Conservation (phyloP, 768 basidiomycete species). For the Trametes coccinea region DNA sequence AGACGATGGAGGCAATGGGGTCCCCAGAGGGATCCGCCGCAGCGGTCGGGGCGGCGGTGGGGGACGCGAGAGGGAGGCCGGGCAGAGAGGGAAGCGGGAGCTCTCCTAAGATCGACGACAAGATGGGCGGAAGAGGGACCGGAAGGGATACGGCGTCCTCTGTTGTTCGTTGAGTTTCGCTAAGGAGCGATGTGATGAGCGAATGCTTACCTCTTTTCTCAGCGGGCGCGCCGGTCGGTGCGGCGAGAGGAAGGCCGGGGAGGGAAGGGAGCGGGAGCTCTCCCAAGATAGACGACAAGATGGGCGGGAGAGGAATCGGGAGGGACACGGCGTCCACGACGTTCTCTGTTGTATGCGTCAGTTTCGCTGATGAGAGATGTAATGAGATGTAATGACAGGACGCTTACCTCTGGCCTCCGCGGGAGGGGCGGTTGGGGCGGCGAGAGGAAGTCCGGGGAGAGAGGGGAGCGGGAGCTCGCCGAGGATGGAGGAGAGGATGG, state of each 20-base stretch:
- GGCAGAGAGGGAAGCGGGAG: background rate
- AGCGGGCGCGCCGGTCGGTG: background rate
- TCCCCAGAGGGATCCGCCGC: background rate
- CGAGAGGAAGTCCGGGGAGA: background rate
- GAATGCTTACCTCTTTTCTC: no score
- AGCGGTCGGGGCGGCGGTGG: background rate
- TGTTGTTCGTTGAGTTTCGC: no score
- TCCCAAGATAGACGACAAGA: background rate
- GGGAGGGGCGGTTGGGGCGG: background rate
- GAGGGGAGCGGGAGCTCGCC: constrained; percentile 4
- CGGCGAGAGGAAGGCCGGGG: background rate
- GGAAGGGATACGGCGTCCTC: no score
- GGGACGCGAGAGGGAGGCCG: background rate
- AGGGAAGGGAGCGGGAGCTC: constrained; percentile 1
- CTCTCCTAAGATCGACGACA: background rate
- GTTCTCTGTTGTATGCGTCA: no score
- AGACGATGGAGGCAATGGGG: background rate
- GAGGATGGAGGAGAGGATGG: background rate
- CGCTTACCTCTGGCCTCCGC: no score
- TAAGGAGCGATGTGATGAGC: no score
- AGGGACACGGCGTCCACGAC: no score
- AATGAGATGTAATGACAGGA: no score
- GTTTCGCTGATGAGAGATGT: no score
- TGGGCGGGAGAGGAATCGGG: background rate
- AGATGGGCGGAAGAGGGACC: background rate